These are phyloP conservation scores for Nemania diffusa DNA, from an alignment of 2,329 filamentous ascomycete species.

Conservation along the genomic window DNA sequence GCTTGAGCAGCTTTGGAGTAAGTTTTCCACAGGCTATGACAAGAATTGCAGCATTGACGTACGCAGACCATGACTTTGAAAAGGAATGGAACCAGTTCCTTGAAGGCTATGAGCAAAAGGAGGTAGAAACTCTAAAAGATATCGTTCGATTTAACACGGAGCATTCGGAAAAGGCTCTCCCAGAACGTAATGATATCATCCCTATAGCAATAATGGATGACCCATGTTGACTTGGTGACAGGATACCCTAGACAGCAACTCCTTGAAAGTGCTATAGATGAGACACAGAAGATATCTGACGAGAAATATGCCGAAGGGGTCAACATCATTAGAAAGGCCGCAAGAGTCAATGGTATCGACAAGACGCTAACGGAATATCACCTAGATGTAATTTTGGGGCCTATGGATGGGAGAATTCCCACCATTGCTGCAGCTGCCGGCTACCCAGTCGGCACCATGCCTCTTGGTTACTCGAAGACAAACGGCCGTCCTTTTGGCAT, in stretches of 20 bases:
- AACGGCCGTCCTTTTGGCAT: slow-evolving; percentile 14
- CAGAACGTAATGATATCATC: neutral
- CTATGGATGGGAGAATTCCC: neutral
- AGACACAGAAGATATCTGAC: neutral
- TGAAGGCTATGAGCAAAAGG: neutral
- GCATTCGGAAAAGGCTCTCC: neutral
- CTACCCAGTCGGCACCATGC: slow-evolving; percentile 13
- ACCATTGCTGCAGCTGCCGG: slow-evolving; percentile 10
- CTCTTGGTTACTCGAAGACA: slow-evolving; percentile 4
- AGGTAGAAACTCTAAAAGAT: neutral
- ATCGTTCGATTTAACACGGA: neutral
- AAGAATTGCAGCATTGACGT: neutral
- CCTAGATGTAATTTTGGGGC: slow-evolving; percentile 3
- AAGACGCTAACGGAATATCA: neutral
- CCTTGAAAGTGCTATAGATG: neutral
- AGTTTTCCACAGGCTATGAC: neutral
- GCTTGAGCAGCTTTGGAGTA: neutral
- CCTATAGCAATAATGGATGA: neutral
- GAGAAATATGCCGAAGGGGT: neutral
- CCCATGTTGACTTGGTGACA: neutral
- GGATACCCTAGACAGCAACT: neutral
- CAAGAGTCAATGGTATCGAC: neutral
- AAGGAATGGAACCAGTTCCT: neutral
- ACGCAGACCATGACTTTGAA: neutral
- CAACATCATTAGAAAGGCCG: neutral